Conservation (phyloP, 139 green algal species). For the Micractinium conductrix region DNA sequence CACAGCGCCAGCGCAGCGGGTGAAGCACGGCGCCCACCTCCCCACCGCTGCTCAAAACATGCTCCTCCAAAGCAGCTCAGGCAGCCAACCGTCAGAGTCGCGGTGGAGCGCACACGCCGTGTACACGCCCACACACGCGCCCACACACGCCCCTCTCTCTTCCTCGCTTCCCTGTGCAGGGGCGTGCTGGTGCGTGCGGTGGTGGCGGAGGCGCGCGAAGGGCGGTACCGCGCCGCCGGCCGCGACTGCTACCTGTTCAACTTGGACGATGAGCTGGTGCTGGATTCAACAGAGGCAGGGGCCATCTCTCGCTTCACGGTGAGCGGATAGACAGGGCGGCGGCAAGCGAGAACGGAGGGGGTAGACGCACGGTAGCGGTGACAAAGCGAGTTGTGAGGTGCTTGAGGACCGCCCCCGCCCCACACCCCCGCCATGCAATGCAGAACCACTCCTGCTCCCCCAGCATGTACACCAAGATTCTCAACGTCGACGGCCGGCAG, state of each 20-base stretch:
- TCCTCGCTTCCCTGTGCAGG: not conserved
- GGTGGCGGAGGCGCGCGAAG: constrained; percentile 78
- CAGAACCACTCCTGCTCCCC: constrained; percentile 93
- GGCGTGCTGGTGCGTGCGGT: constrained; percentile 74
- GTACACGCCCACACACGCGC: no score
- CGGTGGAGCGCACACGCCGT: no score
- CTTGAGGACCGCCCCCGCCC: no score
- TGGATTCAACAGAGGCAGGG: constrained; percentile 84
- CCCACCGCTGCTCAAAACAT: no score
- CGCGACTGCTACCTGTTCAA: constrained; percentile 95
- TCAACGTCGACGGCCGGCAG: constrained; percentile 71
- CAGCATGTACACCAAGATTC: constrained; percentile 86
- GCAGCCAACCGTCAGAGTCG: no score
- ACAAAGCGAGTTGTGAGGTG: no score
- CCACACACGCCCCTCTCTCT: no score
- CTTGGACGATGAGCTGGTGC: constrained; percentile 74
- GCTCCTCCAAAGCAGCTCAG: no score
- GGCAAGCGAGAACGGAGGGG: no score
- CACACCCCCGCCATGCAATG: not conserved
- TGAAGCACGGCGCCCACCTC: no score
- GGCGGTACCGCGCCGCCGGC: constrained; percentile 67
- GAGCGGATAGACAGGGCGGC: not conserved
- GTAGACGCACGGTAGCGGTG: not conserved
- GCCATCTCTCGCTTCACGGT: constrained; percentile 84
- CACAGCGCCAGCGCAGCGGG: no score